Evolutionary conservation across 176 grass and related monocot species (phyloP).

Genomic region (Raddia distichophylla): DNA sequence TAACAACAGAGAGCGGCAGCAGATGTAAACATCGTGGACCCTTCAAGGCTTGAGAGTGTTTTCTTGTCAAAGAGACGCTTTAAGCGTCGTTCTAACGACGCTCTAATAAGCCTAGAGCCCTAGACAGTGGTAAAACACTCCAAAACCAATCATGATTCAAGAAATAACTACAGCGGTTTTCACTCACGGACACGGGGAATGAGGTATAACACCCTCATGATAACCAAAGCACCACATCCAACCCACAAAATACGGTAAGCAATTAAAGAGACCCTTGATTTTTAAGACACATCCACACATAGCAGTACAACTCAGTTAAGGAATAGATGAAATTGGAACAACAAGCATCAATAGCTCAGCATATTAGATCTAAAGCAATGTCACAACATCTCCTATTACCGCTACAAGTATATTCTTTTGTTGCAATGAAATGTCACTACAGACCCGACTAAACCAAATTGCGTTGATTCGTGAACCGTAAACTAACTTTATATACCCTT

Average conservation of each 20-base stretch:
- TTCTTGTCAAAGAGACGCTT: too few relatives aligned
- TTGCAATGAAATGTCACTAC: neutral
- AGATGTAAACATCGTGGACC: too few relatives aligned
- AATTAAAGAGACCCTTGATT: neutral
- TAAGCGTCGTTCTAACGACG: too few relatives aligned
- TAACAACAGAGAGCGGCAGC: too few relatives aligned
- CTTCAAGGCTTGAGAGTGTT: too few relatives aligned
- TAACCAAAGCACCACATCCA: conserved; percentile 18
- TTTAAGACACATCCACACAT: neutral
- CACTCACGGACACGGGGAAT: neutral
- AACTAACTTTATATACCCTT: neutral
- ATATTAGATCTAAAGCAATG: neutral
- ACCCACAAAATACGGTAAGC: neutral
- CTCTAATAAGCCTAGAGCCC: too few relatives aligned
- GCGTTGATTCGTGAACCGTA: neutral
- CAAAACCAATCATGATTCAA: neutral
- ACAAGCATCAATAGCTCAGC: neutral
- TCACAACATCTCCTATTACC: neutral
- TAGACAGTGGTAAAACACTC: conserved; percentile 10
- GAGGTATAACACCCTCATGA: neutral
- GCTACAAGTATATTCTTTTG: neutral
- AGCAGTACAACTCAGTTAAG: neutral
- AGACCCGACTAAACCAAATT: neutral
- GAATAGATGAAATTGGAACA: neutral
- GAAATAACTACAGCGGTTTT: neutral